Evolutionary conservation across 768 basidiomycete species (phyloP), one percentile per base, ranked within the genome.

Genomic region (Hericium alpestre): DNA sequence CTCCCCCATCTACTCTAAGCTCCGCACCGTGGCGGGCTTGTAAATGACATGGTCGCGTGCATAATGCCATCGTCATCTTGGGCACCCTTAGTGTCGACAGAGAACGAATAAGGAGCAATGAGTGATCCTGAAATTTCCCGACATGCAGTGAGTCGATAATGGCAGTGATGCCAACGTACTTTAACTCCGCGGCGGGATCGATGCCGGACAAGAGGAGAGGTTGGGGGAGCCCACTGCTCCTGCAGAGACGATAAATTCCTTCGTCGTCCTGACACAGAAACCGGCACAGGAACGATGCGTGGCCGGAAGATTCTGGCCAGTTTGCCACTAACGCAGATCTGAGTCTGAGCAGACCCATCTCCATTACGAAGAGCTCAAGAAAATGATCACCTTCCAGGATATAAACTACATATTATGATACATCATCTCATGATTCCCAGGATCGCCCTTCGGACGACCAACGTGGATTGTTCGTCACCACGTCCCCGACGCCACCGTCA

Each of bases 151-250:
- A 59, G 56, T 71, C 39, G 4, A 71, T 62, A n/a, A 70, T 47
- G 6, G 71, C 22, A 39, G 64, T 54, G 56, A 72, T 70, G 6
- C 68, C 68, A 27, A 63, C 49, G 18, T 63, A 16, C 13, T 47
- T 43, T 2, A 72, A 64, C 2, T 70, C 65, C 1, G 56, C 38
- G 5, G 38, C 15, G 53, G 71, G 66, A 12, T 71, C 71, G 54
- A 73, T 71, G 11, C 72, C 72, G 4, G 72, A 73, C 16, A 71
- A n/a, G n/a, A n/a, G 66, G 69, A 70, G 56, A 32, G 40, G 18
- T 50, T 27, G 11, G 48, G 56, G 2, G 48, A 25, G 2, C 38
- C 48, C 8, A 56, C 43, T 7, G 48, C 49, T 18, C 56, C 49
- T 13, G 56, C 56, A 39, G 48, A 51, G 13, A 56, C 8, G 11